Conservation (phyloP, 768 basidiomycete genomes). For the Termitomyces sp. region DNA sequence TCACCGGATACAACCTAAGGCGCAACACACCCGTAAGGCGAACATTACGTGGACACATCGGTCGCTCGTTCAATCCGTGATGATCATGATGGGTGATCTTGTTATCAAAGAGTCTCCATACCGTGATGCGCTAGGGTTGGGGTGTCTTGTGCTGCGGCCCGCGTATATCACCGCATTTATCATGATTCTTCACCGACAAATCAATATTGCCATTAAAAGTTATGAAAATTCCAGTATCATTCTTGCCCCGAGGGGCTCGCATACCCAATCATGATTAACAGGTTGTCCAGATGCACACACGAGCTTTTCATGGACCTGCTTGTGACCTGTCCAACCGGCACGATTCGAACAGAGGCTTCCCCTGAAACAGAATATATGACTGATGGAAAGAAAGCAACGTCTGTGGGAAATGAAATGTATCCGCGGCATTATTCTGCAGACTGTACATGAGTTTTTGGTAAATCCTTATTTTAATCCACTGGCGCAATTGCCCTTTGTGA, state of each 20-base stretch:
- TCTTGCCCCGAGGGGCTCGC: neutral
- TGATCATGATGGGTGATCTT: neutral
- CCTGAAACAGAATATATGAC: neutral
- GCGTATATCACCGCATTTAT: neutral
- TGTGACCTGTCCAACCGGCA: neutral
- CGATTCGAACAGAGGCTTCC: neutral
- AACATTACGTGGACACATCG: conserved; percentile 15
- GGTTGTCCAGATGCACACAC: neutral
- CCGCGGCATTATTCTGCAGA: neutral
- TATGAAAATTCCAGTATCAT: neutral
- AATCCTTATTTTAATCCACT: too few species aligned
- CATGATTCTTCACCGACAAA: neutral
- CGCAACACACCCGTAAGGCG: neutral
- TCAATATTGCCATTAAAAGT: neutral
- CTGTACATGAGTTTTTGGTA: neutral
- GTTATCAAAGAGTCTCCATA: neutral
- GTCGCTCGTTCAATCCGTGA: conserved; percentile 7
- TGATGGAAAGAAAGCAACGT: neutral
- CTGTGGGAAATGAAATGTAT: neutral
- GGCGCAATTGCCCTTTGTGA: neutral
- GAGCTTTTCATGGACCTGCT: neutral
- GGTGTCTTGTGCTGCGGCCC: neutral
- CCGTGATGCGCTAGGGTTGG: neutral
- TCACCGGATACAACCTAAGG: conserved; percentile 5
- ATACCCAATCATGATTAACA: neutral